Evolutionary conservation across 2,329 filamentous ascomycete genomes (phyloP).

Genomic region (Elsinoe arachidis): DNA sequence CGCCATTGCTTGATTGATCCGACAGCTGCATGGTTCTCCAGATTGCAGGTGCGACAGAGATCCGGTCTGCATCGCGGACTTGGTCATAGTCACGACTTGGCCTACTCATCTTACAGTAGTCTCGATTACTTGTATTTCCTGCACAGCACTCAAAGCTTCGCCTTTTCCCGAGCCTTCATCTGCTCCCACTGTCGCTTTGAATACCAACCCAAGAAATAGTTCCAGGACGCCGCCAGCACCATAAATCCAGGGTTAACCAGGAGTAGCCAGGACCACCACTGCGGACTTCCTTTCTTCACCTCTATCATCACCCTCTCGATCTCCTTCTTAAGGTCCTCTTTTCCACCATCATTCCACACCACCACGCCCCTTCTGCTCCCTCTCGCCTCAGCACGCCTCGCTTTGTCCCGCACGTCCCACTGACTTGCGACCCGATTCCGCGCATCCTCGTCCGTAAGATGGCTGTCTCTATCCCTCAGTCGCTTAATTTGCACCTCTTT

Average conservation of each 20-base stretch:
- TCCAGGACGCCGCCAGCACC: conserved; percentile 58
- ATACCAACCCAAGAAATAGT: conserved; percentile 61
- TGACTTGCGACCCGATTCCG: conserved; percentile 79
- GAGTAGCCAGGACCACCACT: conserved; percentile 74
- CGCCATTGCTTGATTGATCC: no score
- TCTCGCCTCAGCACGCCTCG: conserved; percentile 60
- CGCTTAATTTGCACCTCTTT: conserved; percentile 74
- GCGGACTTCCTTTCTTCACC: conserved; percentile 56
- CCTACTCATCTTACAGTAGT: no score
- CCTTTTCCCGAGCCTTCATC: conserved; percentile 47
- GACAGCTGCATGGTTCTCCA: no score
- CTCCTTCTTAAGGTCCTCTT: conserved; percentile 58
- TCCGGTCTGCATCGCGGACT: no score
- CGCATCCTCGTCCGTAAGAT: conserved; percentile 77
- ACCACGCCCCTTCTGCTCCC: conserved; percentile 60
- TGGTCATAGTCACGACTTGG: no score
- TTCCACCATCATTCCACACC: conserved; percentile 80
- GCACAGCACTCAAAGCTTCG: conserved; percentile 40
- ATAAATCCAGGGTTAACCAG: conserved; percentile 66
- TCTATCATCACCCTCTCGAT: conserved; percentile 57
- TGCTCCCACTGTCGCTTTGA: conserved; percentile 64
- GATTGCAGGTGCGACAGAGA: no score
- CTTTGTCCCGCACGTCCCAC: conserved; percentile 77
- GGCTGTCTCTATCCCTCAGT: conserved; percentile 63
- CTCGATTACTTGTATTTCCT: no score